phyloP scores from a whole-genome alignment of 2,329 filamentous ascomycete genomes.

The Dactylella cylindrospora region DNA sequence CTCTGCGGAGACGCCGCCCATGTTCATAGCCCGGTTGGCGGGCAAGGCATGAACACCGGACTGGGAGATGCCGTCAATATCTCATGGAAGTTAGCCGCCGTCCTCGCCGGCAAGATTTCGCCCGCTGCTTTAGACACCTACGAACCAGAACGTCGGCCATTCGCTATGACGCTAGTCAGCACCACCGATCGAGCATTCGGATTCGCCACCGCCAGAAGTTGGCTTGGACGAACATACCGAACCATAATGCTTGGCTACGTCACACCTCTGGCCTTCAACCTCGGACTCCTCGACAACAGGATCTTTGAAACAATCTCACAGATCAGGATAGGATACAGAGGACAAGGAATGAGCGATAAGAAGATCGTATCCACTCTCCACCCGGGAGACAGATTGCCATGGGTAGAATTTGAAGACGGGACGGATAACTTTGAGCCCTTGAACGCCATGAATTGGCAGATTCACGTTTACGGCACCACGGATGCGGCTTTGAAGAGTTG shows the following conservation, averaged over 20 bases:
- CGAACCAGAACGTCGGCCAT: conserved; percentile 44
- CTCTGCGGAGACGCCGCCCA: conserved; percentile 77
- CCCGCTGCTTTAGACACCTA: conserved; percentile 46
- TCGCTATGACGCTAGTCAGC: conserved; percentile 27
- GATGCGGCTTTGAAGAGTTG: conserved; percentile 5
- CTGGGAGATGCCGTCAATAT: conserved; percentile 67
- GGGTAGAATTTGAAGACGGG: conserved; percentile 26
- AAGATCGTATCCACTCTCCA: conserved; percentile 12
- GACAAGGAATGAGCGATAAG: conserved; percentile 10
- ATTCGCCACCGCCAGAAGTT: conserved; percentile 10
- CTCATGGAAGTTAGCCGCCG: conserved; percentile 59
- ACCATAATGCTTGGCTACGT: conserved; percentile 28
- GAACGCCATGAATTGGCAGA: conserved; percentile 22
- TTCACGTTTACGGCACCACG: conserved; percentile 22
- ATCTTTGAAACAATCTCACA: conserved; percentile 36
- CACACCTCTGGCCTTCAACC: conserved; percentile 14
- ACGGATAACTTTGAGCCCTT: conserved; percentile 27
- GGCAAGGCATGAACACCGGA: conserved; percentile 78
- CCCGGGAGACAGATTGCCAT: conserved; percentile 32
- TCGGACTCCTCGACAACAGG: conserved; percentile 22
- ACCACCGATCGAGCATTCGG: conserved; percentile 29
- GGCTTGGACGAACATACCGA: conserved; percentile 16
- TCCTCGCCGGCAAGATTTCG: conserved; percentile 44
- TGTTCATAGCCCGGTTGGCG: conserved; percentile 75
- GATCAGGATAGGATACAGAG: conserved; percentile 28